Conservation (phyloP, 2,329 filamentous ascomycete genomes). For the Mollisiaceae sp. region DNA sequence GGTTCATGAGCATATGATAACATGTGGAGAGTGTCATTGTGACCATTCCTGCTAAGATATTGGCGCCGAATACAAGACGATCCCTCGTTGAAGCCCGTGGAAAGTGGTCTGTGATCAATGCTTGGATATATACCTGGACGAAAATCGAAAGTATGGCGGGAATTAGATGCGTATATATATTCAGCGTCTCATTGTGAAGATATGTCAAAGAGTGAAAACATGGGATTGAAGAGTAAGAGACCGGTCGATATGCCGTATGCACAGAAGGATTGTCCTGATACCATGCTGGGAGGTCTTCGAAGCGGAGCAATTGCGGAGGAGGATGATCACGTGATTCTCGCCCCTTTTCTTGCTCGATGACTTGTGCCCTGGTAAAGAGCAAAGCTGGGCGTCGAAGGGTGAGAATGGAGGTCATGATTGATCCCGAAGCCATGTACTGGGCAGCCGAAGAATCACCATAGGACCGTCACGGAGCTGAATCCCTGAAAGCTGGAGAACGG, state of each 20-base stretch:
- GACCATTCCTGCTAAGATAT: background rate
- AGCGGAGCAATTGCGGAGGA: background rate
- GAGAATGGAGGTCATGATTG: background rate
- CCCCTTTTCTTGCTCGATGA: background rate
- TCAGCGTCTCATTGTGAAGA: constrained; percentile 5
- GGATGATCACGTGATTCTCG: background rate
- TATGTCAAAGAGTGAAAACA: constrained; percentile 5
- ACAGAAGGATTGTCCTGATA: constrained; percentile 4
- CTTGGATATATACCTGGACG: background rate
- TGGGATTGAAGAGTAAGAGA: background rate
- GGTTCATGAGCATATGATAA: constrained; percentile 2
- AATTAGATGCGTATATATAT: constrained; percentile 5
- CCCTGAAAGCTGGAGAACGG: background rate
- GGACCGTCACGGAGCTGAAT: background rate
- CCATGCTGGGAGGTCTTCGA: constrained; percentile 3
- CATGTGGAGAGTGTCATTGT: background rate
- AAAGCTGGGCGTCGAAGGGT: constrained; percentile 1
- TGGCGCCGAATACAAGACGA: background rate
- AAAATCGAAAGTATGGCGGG: constrained; percentile 2
- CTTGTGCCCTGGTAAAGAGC: background rate
- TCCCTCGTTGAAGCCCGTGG: constrained; percentile 3
- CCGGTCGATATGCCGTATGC: background rate
- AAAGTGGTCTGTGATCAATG: constrained; percentile 1
- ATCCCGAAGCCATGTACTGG: background rate
- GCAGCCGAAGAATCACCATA: background rate